Evolutionary conservation across 352 stramenopile genomes (phyloP), one percentile per base, ranked within the genome.

Genomic region (Phytopythium kandeliae): DNA sequence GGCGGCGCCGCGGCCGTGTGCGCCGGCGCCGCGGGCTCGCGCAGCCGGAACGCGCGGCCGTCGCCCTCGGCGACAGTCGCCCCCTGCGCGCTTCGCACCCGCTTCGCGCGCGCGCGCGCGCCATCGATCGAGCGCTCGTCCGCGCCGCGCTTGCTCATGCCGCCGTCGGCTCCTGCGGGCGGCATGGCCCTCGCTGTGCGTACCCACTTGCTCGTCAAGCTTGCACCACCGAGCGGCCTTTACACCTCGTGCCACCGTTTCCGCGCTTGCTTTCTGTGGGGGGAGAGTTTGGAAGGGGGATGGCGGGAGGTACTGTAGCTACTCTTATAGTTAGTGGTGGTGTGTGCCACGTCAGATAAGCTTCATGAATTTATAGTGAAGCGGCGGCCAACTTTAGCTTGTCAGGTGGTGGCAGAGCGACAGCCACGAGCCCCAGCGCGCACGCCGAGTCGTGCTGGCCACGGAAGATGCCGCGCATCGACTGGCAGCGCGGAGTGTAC

Each of bases 401-500:
- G n/a, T n/a, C n/a, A n/a, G n/a, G n/a, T n/a, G n/a, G 36, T 25
- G 37, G n/a, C 4, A 24, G 9, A 17, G 3, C n/a, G 10, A 31
- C 28, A 0, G n/a, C 15, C 25, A 24, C n/a, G n/a, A 31, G 28
- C 28, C 4, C 28, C 9, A 31, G 16, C 24, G 37, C 17, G 46
- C 51, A 47, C 13, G 33, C 16, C 35, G 35, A 40, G 26, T 43
- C 3, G 15, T 57, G 16, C 48, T 47, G n/a, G n/a, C n/a, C n/a
- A n/a, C n/a, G n/a, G n/a, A n/a, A n/a, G 12, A 58, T 42, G 51
- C 51, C 63, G 16, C 30, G 71, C 16, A 13, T 79, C 47, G 71
- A 71, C 46, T 71, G 60, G 46, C 31, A 76, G 28, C 75, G 75
- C 1, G 57, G 54, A 11, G 57, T 63, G 34, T 92, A 89, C 51